These are phyloP conservation scores for Takakia lepidozioides DNA, from an alignment of 225 moss, liverwort and hornwort genomes.

Conservation along the genomic window DNA sequence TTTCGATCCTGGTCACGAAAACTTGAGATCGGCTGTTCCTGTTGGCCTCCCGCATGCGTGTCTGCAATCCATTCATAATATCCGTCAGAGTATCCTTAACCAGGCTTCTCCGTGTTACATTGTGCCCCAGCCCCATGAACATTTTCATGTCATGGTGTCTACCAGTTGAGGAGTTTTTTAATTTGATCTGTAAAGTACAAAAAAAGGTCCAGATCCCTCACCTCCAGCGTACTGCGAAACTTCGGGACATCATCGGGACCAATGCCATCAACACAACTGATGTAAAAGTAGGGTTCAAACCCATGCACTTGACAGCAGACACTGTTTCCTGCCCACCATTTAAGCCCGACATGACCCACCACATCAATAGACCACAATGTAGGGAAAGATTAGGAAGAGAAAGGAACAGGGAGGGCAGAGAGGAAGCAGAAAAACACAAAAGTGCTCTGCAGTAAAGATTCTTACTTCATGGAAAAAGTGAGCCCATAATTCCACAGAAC, in stretches of 20 bases:
- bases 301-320: constrained; percentile 99
- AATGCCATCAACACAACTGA: constrained; percentile 77
- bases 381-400: no score
- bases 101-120: background rate
- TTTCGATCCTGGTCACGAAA: constrained; percentile 74
- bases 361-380: no score
- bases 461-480: no score
- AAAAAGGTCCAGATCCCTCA: constrained; percentile 21
- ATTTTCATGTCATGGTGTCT: no score
- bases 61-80: constrained; percentile 22
- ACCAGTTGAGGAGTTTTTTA: no score
- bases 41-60: constrained; percentile 74
- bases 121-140: background rate
- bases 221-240: constrained; percentile 81
- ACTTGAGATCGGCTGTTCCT: constrained; percentile 61
- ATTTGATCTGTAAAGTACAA: no score
- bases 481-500: no score
- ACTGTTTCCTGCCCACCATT: constrained; percentile 60
- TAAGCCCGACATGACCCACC: no score
- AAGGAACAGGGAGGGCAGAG: no score
- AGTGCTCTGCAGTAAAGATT: no score
- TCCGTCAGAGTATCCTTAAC: background rate
- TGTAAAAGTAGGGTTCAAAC: constrained; percentile 93
- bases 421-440: no score
- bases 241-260: constrained; percentile 69